These are phyloP conservation scores for Maudiozyma barnettii DNA, from an alignment of 805 yeast species.

Conservation along the genomic window DNA sequence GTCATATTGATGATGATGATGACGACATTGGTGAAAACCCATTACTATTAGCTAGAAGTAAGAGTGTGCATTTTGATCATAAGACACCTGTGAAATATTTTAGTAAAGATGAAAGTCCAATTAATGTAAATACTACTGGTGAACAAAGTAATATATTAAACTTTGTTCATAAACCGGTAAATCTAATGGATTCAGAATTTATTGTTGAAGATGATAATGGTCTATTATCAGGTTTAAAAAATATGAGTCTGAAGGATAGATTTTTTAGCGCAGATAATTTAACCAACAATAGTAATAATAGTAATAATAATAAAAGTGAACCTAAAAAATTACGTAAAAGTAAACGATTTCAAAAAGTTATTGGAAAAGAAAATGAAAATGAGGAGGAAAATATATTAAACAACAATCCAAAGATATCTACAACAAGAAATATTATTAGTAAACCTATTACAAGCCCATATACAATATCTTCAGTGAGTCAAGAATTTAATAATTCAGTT, in stretches of 20 bases:
- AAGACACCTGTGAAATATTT: slow-evolving; percentile 67
- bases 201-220: slow-evolving; percentile 7
- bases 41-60: slow-evolving; percentile 44
- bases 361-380: background rate
- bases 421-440: background rate
- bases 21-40: slow-evolving; percentile 1
- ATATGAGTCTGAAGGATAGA: background rate
- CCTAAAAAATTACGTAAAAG: slow-evolving; percentile 8
- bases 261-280: background rate
- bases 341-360: slow-evolving; percentile 9
- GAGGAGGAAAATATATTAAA: background rate
- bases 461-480: background rate
- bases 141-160: slow-evolving; percentile 26
- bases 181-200: slow-evolving; percentile 3
- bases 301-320: background rate
- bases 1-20: background rate
- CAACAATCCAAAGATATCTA: background rate
- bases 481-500: background rate
- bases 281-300: too few relatives aligned
- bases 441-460: background rate
- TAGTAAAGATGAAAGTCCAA: slow-evolving; percentile 67
- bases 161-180: slow-evolving; percentile 15
- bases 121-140: slow-evolving; percentile 43
- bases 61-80: slow-evolving; percentile 75
- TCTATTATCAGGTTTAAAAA: slow-evolving; percentile 6